These are phyloP conservation scores for Fusarium fracticaudum DNA, from an alignment of 2,329 filamentous ascomycete genomes.

Conservation along the genomic window DNA sequence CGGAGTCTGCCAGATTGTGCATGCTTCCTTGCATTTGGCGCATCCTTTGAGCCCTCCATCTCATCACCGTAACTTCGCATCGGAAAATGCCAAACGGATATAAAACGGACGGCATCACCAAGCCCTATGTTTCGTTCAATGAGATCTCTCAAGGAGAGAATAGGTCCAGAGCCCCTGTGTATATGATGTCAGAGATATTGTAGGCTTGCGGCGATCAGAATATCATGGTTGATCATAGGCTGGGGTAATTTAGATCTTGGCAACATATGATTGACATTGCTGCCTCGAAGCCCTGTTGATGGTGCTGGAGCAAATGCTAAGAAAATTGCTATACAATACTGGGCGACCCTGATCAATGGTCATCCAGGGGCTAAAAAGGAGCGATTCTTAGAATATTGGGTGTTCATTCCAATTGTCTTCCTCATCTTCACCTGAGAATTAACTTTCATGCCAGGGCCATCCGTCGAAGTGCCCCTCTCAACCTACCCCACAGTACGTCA, in stretches of 20 bases:
- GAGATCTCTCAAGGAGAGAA: background rate
- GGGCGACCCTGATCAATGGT: background rate
- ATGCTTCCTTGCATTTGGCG: conserved; percentile 9
- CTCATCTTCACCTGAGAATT: background rate
- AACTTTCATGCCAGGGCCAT: background rate
- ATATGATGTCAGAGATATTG: conserved; percentile 31
- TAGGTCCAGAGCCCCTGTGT: background rate
- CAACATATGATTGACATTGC: background rate
- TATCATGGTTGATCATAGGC: background rate
- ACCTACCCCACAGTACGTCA: conserved; percentile 40
- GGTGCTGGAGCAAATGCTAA: background rate
- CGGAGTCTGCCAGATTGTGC: background rate
- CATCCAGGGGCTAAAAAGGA: background rate
- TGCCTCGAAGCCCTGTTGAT: background rate
- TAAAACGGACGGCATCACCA: background rate
- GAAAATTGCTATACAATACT: background rate
- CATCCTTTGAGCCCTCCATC: background rate
- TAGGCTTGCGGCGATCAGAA: background rate
- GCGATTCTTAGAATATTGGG: background rate
- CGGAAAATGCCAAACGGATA: background rate
- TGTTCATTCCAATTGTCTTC: background rate
- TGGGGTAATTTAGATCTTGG: background rate
- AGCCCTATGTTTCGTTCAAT: background rate
- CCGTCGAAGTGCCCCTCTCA: conserved; percentile 8
- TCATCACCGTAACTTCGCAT: background rate